Evolutionary conservation across 345 rosid genomes (phyloP).

Genomic region (Bruguiera gymnorhiza): DNA sequence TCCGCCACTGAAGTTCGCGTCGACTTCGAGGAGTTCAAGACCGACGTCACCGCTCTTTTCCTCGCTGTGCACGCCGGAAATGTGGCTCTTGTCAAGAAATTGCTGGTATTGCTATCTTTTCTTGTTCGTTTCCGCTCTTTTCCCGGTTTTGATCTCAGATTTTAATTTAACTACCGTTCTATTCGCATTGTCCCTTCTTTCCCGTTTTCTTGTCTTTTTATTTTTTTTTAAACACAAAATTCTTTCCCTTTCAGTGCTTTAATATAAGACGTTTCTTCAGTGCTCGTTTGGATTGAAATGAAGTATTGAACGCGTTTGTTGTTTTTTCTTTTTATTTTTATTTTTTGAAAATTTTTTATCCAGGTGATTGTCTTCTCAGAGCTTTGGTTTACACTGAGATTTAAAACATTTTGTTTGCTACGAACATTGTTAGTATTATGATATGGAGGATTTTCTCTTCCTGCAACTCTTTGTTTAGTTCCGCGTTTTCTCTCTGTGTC

Average conservation of each 20-base stretch:
- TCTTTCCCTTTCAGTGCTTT: background rate
- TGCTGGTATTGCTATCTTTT: conserved; percentile 55
- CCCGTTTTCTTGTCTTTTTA: too few species aligned
- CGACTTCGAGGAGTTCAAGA: conserved; percentile 78
- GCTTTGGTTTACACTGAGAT: background rate
- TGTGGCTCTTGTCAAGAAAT: conserved; percentile 64
- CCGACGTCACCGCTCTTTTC: conserved; percentile 90
- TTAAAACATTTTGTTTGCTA: background rate
- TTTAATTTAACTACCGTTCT: conserved; percentile 4
- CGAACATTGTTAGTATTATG: background rate
- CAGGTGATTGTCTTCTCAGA: background rate
- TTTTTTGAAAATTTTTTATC: background rate
- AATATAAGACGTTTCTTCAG: background rate
- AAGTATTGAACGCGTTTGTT: background rate
- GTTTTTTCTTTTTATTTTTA: background rate
- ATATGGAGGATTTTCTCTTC: background rate
- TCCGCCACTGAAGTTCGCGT: conserved; percentile 56
- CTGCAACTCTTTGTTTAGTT: background rate
- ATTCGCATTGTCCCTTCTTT: background rate
- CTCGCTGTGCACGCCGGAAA: conserved; percentile 82
- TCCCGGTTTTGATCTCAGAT: background rate
- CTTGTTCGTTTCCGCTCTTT: background rate
- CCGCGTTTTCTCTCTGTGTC: too few species aligned
- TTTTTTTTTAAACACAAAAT: background rate
- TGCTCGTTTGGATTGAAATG: too few species aligned